Evolutionary conservation across 495 filamentous ascomycete species (phyloP).

Genomic region (Pseudevernia furfuracea): DNA sequence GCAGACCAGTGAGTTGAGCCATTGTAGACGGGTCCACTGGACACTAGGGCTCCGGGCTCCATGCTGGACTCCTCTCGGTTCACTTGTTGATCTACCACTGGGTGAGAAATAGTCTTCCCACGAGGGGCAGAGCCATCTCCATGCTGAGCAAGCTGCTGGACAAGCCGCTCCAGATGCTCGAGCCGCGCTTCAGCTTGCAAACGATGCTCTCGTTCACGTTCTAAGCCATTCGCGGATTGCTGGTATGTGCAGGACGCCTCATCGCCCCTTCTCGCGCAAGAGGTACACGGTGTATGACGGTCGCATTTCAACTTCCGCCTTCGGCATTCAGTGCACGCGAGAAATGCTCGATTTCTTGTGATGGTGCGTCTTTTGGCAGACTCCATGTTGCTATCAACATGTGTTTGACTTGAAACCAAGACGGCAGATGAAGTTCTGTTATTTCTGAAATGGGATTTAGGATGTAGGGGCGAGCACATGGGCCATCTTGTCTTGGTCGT

Average conservation of each 20-base stretch:
- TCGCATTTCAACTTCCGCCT: constrained; percentile 1
- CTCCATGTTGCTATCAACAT: not conserved
- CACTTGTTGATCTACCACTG: not conserved
- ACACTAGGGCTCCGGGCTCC: not conserved
- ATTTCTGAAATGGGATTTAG: too few species aligned
- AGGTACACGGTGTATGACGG: not conserved
- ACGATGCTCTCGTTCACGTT: not conserved
- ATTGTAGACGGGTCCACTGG: constrained; percentile 24
- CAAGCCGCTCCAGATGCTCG: constrained; percentile 3
- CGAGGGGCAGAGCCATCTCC: not conserved
- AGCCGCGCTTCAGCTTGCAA: constrained; percentile 1
- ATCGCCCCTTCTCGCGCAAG: not conserved
- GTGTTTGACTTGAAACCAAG: too few species aligned
- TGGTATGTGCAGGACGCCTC: not conserved
- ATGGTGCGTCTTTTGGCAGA: not conserved
- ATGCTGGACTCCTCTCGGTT: not conserved
- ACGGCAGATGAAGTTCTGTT: too few species aligned
- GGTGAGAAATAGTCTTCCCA: not conserved
- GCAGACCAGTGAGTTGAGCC: constrained; percentile 30
- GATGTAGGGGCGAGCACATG: too few species aligned
- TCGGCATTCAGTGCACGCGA: constrained; percentile 1
- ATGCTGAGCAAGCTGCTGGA: not conserved
- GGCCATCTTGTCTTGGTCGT: too few species aligned
- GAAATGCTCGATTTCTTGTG: constrained; percentile 2
- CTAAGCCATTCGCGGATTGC: not conserved